Percentiles rank a stretch among this genome's conserved stretches.
Evolutionary conservation across 371 early-diverging fungal species (phyloP).

Genomic region (Funneliformis caledonium): DNA sequence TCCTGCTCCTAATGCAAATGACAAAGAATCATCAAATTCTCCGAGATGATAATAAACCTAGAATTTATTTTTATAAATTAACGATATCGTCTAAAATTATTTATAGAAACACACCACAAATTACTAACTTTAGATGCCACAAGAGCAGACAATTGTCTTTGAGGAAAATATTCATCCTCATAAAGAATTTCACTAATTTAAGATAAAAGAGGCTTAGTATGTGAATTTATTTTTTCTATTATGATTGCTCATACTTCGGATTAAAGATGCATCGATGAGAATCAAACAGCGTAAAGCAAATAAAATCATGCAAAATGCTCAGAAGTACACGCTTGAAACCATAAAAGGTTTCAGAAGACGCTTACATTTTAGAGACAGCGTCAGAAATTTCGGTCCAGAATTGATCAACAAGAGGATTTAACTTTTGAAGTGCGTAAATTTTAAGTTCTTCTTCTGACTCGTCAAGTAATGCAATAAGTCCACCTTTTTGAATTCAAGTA

Average conservation of each 20-base stretch:
- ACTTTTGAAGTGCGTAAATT: slow-evolving; percentile 87
- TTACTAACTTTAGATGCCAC: slow-evolving; percentile 90
- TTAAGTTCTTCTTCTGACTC: slow-evolving; percentile 91
- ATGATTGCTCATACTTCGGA: background rate
- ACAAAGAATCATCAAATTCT: slow-evolving; percentile 92
- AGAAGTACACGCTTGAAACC: background rate
- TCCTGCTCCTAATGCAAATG: slow-evolving; percentile 96
- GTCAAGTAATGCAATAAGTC: slow-evolving; percentile 91
- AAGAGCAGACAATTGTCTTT: slow-evolving; percentile 90
- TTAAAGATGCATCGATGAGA: too few relatives aligned
- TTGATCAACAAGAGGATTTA: slow-evolving; percentile 86
- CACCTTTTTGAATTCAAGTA: slow-evolving; percentile 60
- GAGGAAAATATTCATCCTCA: slow-evolving; percentile 84
- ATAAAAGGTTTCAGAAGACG: background rate
- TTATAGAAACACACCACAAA: background rate
- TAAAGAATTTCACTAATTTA: slow-evolving; percentile 83
- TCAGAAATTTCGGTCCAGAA: slow-evolving; percentile 99
- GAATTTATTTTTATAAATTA: background rate
- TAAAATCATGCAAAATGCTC: background rate
- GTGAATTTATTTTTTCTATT: background rate
- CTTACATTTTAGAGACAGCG: slow-evolving; percentile 90
- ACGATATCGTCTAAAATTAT: background rate
- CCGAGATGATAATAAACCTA: slow-evolving; percentile 94
- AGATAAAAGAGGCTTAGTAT: background rate
- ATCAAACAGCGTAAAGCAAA: background rate